These are phyloP conservation scores for Phyllachora maydis DNA, from an alignment of 2,329 filamentous ascomycete genomes.

Conservation along the genomic window DNA sequence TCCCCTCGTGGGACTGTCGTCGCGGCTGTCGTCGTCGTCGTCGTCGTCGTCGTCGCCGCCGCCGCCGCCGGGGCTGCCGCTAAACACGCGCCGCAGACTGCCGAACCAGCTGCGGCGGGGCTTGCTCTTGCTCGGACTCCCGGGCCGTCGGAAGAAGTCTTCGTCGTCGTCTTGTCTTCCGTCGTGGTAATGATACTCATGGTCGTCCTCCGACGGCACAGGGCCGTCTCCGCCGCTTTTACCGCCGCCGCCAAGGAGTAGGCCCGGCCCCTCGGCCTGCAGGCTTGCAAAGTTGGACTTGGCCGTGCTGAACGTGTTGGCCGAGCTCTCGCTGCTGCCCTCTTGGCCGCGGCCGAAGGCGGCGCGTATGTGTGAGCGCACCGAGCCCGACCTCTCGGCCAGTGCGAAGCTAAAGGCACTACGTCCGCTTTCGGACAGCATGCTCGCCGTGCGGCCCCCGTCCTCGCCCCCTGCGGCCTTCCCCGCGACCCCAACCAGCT, in stretches of 20 bases:
- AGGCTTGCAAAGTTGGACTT: conserved; percentile 28
- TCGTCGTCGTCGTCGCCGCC: conserved; percentile 3
- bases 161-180: conserved; percentile 10
- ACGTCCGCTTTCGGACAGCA: conserved; percentile 30
- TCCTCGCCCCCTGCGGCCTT: conserved; percentile 9
- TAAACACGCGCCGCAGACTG: conserved; percentile 43
- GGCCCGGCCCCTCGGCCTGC: conserved; percentile 28
- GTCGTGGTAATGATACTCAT: conserved; percentile 4
- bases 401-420: conserved; percentile 15
- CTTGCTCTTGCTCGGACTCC: conserved; percentile 36
- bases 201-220: conserved; percentile 10
- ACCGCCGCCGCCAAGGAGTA: conserved; percentile 16
- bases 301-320: conserved; percentile 25
- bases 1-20: conserved; percentile 9
- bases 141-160: conserved; percentile 13
- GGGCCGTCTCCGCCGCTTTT: conserved; percentile 1
- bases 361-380: conserved; percentile 3
- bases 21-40: too few relatives aligned
- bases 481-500: background rate
- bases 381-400: conserved; percentile 11
- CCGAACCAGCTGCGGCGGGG: conserved; percentile 44
- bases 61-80: conserved; percentile 12
- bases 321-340: conserved; percentile 7
- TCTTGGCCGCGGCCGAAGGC: conserved; percentile 1
- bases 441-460: conserved; percentile 32